Evolutionary conservation across 768 basidiomycete species (phyloP).

Genomic region (Pulveroboletus sp.): DNA sequence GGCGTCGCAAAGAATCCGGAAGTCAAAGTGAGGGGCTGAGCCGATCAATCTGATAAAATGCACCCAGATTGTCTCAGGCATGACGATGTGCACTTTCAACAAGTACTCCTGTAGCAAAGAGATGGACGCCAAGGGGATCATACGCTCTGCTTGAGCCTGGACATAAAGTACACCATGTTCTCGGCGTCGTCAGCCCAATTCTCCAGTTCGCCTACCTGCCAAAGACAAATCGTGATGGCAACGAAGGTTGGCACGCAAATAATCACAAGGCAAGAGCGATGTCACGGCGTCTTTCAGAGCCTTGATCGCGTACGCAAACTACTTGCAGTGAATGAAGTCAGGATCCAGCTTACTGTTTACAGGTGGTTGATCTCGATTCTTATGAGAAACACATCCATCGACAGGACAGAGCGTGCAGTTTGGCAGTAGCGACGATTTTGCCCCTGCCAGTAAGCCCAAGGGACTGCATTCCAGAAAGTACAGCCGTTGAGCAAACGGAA

Average conservation of each 20-base stretch:
- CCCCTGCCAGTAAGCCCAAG: constrained; percentile 1
- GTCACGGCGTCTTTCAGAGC: background rate
- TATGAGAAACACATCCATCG: background rate
- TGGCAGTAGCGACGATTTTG: background rate
- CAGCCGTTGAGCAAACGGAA: background rate
- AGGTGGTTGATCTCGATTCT: background rate
- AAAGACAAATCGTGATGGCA: constrained; percentile 3
- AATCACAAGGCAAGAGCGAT: background rate
- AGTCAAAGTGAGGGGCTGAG: constrained; percentile 3
- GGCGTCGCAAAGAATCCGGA: background rate
- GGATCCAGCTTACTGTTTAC: constrained; percentile 2
- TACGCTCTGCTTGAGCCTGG: background rate
- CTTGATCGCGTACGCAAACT: background rate
- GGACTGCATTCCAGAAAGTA: background rate
- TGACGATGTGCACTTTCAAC: background rate
- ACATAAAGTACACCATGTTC: background rate
- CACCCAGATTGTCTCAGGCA: constrained; percentile 5
- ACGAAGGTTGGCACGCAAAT: constrained; percentile 7
- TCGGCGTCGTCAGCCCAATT: too few species aligned
- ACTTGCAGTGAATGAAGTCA: background rate
- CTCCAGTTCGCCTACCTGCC: constrained; percentile 11
- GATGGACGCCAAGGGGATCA: background rate
- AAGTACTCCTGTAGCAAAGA: background rate
- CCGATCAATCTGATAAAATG: constrained; percentile 10
- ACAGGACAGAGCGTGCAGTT: background rate